These are phyloP conservation scores for Parachlorella kessleri DNA, from an alignment of 139 green algal species.

Conservation along the genomic window DNA sequence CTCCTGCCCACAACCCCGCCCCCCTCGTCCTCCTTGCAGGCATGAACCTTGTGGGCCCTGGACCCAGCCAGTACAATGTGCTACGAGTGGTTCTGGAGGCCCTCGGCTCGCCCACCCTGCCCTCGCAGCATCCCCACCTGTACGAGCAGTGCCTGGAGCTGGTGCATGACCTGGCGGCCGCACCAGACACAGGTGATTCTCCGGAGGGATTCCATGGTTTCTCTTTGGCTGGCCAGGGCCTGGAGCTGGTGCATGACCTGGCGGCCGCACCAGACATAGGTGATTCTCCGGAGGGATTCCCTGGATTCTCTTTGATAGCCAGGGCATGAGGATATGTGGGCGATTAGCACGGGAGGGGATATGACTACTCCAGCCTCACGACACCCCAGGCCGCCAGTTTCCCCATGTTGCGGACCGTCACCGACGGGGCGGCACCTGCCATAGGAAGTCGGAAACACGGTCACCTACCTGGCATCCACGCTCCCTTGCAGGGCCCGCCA, in stretches of 20 bases:
- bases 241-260: constrained; percentile 65
- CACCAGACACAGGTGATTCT: constrained; percentile 22
- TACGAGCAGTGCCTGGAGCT: constrained; percentile 68
- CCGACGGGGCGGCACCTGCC: too few relatives aligned
- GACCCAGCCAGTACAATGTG: constrained; percentile 47
- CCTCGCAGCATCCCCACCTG: constrained; percentile 34
- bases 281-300: neutral
- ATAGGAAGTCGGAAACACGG: too few relatives aligned
- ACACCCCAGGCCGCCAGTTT: too few relatives aligned
- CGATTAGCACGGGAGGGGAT: too few relatives aligned
- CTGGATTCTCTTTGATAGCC: neutral
- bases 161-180: constrained; percentile 51
- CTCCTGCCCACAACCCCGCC: neutral
- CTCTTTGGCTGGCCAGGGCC: too few relatives aligned
- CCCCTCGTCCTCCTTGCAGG: constrained; percentile 18
- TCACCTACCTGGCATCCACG: too few relatives aligned
- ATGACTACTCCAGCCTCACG: too few relatives aligned
- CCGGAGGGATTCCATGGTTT: neutral
- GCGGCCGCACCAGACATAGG: constrained; percentile 31
- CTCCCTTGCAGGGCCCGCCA: constrained; percentile 23
- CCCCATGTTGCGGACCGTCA: too few relatives aligned
- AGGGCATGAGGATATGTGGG: neutral
- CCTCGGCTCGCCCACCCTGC: constrained; percentile 11
- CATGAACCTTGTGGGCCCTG: constrained; percentile 6
- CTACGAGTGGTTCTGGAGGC: constrained; percentile 59